Evolutionary conservation across 1,284 basidiomycete genomes (phyloP).

Genomic region (Schizophyllum commune): DNA sequence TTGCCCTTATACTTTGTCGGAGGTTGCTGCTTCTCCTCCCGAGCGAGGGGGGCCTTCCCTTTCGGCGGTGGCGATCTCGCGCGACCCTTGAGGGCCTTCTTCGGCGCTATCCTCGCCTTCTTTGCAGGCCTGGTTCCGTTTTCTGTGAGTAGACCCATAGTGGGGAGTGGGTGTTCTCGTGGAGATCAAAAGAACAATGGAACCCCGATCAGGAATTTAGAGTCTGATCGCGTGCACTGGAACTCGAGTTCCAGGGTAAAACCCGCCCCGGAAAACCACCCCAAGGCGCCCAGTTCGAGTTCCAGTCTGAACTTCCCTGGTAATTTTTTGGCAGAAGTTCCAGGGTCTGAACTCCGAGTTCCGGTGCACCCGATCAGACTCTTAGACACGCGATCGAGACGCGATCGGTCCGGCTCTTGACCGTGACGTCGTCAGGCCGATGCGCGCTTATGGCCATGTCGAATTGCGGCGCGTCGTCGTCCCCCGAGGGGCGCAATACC

Average conservation of each 20-base stretch:
- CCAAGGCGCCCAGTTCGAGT: too few relatives aligned
- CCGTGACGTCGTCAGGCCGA: not conserved
- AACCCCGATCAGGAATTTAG: not conserved
- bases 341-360: too few relatives aligned
- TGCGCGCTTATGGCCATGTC: not conserved
- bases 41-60: constrained; percentile 16
- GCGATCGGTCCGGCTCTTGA: too few relatives aligned
- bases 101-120: constrained; percentile 18
- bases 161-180: not conserved
- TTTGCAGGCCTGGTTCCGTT: constrained; percentile 17
- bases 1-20: constrained; percentile 21
- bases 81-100: not conserved
- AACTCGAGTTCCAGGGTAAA: too few relatives aligned
- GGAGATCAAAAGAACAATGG: not conserved
- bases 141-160: not conserved
- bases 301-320: too few relatives aligned
- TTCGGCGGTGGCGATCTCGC: constrained; percentile 9
- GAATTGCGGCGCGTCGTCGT: not conserved
- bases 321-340: too few relatives aligned
- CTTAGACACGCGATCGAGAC: not conserved
- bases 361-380: too few relatives aligned
- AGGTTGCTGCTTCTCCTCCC: constrained; percentile 7
- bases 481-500: too few relatives aligned
- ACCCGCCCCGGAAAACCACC: too few relatives aligned
- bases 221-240: too few relatives aligned